Percentiles rank a stretch among this genome's conserved stretches.
These are phyloP conservation scores for Magnusiomyces paraingens DNA, from an alignment of 1,139 yeast genomes.

Conservation along the genomic window DNA sequence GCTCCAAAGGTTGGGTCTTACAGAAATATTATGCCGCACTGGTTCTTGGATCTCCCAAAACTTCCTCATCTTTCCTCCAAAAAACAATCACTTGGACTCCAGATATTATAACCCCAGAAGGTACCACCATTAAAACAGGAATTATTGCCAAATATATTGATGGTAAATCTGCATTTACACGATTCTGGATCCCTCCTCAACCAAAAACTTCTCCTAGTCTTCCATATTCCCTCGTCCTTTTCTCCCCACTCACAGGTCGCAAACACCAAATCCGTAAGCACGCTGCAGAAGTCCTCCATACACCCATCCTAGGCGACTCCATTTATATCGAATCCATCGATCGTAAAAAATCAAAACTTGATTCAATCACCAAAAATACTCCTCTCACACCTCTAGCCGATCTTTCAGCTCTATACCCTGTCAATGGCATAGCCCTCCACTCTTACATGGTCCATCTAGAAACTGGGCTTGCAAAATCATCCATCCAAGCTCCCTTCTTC, in stretches of 20 bases:
- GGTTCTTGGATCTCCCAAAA: not conserved
- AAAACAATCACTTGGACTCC: conserved; percentile 5
- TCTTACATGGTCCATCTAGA: conserved; percentile 7
- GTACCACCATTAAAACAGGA: conserved; percentile 15
- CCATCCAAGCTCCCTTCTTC: conserved; percentile 11
- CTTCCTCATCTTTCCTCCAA: conserved; percentile 10
- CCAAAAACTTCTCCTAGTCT: not conserved
- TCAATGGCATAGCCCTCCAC: conserved; percentile 10
- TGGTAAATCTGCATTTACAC: conserved; percentile 19
- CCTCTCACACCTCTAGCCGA: not conserved
- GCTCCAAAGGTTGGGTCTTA: conserved; percentile 20
- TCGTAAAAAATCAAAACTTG: not conserved
- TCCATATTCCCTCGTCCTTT: conserved; percentile 20
- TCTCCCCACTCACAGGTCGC: conserved; percentile 40
- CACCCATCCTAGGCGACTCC: conserved; percentile 27
- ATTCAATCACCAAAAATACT: not conserved
- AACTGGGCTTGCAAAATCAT: conserved; percentile 3
- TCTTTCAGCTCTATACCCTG: not conserved
- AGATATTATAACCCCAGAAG: conserved; percentile 2
- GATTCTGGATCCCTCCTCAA: conserved; percentile 13
- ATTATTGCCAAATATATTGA: conserved; percentile 15
- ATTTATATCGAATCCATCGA: not conserved
- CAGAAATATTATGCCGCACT: conserved; percentile 18
- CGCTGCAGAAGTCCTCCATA: conserved; percentile 20
- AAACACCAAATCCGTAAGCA: conserved; percentile 43